These are phyloP conservation scores for Mycena sanguinolenta DNA, from an alignment of 768 basidiomycete species.

Conservation along the genomic window DNA sequence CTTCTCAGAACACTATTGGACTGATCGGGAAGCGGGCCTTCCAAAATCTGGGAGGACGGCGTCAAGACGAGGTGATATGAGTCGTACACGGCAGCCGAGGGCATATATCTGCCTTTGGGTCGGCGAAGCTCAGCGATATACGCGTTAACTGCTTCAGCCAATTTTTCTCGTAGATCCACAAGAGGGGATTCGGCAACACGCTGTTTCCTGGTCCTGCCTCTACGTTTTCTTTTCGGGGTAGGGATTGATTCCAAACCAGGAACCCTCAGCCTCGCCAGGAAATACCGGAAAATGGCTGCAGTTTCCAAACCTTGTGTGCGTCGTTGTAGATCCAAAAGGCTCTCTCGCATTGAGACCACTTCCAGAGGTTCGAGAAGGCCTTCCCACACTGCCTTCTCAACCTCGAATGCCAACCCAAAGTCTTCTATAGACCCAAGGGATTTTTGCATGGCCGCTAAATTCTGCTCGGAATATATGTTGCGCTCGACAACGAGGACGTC, in stretches of 20 bases:
- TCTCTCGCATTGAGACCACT: conserved; percentile 38
- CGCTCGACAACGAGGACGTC: conserved; percentile 39
- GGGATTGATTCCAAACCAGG: conserved; percentile 25
- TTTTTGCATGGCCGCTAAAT: conserved; percentile 34
- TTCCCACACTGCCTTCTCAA: conserved; percentile 52
- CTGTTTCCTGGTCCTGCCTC: conserved; percentile 22
- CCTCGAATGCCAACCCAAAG: conserved; percentile 54
- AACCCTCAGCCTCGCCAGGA: conserved; percentile 25
- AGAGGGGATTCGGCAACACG: conserved; percentile 6
- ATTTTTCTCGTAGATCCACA: conserved; percentile 21
- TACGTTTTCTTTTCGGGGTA: conserved; percentile 13
- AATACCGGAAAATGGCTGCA: conserved; percentile 35
- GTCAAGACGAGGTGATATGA: conserved; percentile 56
- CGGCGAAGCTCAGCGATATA: conserved; percentile 30
- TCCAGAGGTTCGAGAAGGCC: conserved; percentile 42
- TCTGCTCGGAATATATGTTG: conserved; percentile 22
- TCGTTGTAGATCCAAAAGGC: conserved; percentile 39
- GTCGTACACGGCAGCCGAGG: conserved; percentile 38
- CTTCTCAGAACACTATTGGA: conserved; percentile 37
- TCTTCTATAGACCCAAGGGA: conserved; percentile 42
- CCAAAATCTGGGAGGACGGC: conserved; percentile 53
- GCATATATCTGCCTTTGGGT: conserved; percentile 23
- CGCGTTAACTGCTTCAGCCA: conserved; percentile 25
- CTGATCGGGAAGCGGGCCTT: conserved; percentile 50
- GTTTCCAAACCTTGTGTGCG: conserved; percentile 14